Conservation (phyloP, 768 basidiomycete genomes). For the Tylopilus cervinicoccineus region DNA sequence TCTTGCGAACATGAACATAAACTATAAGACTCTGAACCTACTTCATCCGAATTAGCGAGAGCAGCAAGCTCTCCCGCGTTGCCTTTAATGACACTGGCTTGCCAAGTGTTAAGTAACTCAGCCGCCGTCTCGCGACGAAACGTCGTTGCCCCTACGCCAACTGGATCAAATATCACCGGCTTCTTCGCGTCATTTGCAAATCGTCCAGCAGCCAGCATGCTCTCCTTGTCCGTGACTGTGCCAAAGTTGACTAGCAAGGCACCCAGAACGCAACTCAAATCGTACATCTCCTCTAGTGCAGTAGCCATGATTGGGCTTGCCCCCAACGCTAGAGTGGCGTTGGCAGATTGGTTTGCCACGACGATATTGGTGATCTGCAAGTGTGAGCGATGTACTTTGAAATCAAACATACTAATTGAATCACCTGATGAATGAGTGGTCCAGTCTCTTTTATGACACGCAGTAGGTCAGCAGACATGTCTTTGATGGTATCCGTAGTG, state of each 20-base stretch:
- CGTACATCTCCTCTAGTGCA: conserved; percentile 75
- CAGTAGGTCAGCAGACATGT: conserved; percentile 48
- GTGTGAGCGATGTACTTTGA: not conserved
- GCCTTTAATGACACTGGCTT: conserved; percentile 90
- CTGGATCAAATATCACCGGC: conserved; percentile 87
- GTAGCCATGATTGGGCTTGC: conserved; percentile 96
- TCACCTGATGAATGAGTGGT: conserved; percentile 82
- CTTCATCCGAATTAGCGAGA: conserved; percentile 73
- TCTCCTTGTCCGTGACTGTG: conserved; percentile 63
- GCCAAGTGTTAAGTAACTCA: conserved; percentile 75
- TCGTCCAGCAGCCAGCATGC: conserved; percentile 73
- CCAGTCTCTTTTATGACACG: conserved; percentile 43
- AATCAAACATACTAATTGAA: not conserved
- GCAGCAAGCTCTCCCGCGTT: conserved; percentile 88
- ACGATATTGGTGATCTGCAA: conserved; percentile 84
- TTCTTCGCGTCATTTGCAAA: conserved; percentile 66
- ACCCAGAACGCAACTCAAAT: conserved; percentile 61
- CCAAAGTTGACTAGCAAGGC: conserved; percentile 87
- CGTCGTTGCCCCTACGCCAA: conserved; percentile 80
- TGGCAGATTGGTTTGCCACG: conserved; percentile 86
- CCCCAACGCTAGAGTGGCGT: conserved; percentile 81
- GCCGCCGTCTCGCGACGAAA: conserved; percentile 53
- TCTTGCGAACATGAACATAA: not conserved
- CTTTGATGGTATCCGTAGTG: conserved; percentile 35
- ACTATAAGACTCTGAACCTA: conserved; percentile 21